Percentiles rank a stretch among this genome's conserved stretches.
Evolutionary conservation across 192 early-diverging fungal species (phyloP).

Genomic region (Coemansia reversa): DNA sequence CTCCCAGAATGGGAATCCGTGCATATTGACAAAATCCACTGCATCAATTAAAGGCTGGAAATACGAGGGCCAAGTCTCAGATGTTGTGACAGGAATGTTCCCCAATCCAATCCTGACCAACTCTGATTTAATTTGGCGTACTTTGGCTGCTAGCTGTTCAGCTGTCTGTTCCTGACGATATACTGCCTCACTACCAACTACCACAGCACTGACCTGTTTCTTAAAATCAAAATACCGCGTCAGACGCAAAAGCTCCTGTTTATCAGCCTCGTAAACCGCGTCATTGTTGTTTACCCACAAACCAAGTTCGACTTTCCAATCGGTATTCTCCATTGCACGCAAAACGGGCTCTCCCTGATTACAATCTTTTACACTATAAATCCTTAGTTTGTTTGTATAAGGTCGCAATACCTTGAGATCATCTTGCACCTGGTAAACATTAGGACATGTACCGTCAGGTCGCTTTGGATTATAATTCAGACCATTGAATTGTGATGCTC

Average conservation of each 20-base stretch:
- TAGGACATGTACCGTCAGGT: constrained; percentile 56
- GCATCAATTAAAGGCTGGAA: constrained; percentile 48
- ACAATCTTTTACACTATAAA: constrained; percentile 64
- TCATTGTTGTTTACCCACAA: constrained; percentile 61
- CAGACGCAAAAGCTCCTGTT: constrained; percentile 28
- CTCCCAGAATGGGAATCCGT: constrained; percentile 66
- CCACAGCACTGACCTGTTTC: constrained; percentile 53
- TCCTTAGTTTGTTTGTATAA: constrained; percentile 55
- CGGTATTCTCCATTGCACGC: constrained; percentile 58
- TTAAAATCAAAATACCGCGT: constrained; percentile 34
- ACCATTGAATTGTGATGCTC: constrained; percentile 49
- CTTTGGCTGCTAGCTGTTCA: constrained; percentile 41
- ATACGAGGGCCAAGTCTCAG: constrained; percentile 41
- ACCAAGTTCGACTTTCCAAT: constrained; percentile 58
- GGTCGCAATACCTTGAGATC: constrained; percentile 59
- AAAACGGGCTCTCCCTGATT: constrained; percentile 58
- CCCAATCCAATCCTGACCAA: constrained; percentile 33
- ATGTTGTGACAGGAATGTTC: constrained; percentile 33
- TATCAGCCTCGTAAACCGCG: constrained; percentile 35
- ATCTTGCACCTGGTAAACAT: constrained; percentile 56
- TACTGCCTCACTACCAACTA: constrained; percentile 60
- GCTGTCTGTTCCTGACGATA: constrained; percentile 54
- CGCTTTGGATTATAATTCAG: constrained; percentile 62
- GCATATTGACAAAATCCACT: constrained; percentile 59
- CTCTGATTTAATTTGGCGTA: constrained; percentile 44